Conservation (phyloP, 1,139 yeast species). For the Pneumocystis jirovecii region DNA sequence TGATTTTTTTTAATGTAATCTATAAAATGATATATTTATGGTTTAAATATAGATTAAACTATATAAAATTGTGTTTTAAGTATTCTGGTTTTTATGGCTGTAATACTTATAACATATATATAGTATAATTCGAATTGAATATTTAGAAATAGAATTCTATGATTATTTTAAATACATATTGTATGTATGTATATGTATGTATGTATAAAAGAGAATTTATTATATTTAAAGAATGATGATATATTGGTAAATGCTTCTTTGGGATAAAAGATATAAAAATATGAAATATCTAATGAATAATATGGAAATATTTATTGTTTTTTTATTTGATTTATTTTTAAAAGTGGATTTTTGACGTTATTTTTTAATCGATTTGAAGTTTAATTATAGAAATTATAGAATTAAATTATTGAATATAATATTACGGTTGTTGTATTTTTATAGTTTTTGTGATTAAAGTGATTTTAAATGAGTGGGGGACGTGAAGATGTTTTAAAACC, state of each 20-base stretch:
- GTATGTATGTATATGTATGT: too few species aligned
- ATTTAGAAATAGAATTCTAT: too few species aligned
- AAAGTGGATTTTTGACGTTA: neutral
- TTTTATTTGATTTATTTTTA: too few species aligned
- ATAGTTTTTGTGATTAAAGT: neutral
- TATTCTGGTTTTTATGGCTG: neutral
- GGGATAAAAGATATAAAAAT: neutral
- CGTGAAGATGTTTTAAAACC: neutral
- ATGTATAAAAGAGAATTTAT: too few species aligned
- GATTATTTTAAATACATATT: too few species aligned
- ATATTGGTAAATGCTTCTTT: neutral
- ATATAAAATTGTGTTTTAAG: neutral
- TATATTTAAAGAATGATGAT: neutral
- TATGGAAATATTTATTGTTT: neutral
- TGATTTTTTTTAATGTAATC: too few species aligned
- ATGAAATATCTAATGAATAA: too few species aligned
- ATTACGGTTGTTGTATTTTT: neutral
- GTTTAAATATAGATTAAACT: too few species aligned
- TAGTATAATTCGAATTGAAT: too few species aligned
- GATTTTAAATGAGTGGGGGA: neutral
- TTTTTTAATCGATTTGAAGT: neutral
- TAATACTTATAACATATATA: too few species aligned
- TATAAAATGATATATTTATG: neutral
- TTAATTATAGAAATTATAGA: neutral
- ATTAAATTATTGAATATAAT: neutral